A percentile compares a stretch with the other conserved stretches of the same genome.
Evolutionary conservation across 176 grass and related monocot genomes (phyloP).

Genomic region (Avena eriantha): DNA sequence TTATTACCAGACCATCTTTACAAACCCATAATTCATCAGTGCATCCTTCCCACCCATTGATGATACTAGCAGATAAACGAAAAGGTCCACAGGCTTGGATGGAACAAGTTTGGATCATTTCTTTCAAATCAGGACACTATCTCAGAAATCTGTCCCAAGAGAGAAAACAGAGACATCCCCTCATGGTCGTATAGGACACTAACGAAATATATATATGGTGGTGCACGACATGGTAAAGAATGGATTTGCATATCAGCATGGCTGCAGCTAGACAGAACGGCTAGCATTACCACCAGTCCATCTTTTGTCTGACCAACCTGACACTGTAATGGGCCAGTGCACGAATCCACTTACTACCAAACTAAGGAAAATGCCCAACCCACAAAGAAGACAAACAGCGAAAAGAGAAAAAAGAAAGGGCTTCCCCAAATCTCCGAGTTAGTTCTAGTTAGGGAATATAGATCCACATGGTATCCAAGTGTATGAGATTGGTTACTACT

Average conservation of each 20-base stretch:
- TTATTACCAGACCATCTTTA: neutral
- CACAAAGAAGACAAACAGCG: neutral
- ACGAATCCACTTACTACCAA: neutral
- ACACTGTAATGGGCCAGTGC: neutral
- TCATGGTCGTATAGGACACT: neutral
- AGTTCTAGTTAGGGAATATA: neutral
- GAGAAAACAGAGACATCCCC: neutral
- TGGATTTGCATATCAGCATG: neutral
- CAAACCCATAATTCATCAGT: neutral
- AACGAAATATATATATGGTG: neutral
- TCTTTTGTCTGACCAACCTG: neutral
- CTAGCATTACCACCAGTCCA: neutral
- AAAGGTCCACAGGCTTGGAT: slow-evolving; percentile 63
- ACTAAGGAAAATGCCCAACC: slow-evolving; percentile 2
- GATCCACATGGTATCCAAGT: neutral
- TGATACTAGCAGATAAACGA: neutral
- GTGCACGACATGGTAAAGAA: neutral
- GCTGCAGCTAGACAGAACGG: neutral
- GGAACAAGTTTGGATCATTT: slow-evolving; percentile 83
- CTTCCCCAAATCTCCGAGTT: neutral
- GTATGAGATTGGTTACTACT: neutral
- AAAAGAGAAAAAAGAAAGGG: neutral
- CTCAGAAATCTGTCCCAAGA: slow-evolving; percentile 69
- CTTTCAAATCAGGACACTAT: slow-evolving; percentile 76
- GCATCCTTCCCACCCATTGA: neutral